Evolutionary conservation across 106 monocot species (phyloP).

Genomic region (Dendrobium nobile): DNA sequence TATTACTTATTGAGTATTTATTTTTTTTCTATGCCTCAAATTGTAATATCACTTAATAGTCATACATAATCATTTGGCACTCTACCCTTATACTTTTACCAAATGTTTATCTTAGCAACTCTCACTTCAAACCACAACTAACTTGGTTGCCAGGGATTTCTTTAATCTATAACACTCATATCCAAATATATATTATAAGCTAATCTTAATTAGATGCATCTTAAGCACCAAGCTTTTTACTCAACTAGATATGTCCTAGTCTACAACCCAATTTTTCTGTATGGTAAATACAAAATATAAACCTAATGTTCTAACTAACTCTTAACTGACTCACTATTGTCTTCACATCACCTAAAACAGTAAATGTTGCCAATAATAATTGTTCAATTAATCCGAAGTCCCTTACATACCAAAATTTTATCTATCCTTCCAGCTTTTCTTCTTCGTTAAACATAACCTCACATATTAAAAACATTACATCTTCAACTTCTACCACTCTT

Average conservation of each 20-base stretch:
- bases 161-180: background rate
- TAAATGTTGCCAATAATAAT: background rate
- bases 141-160: background rate
- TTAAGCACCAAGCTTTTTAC: background rate
- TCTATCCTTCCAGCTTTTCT: background rate
- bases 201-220: background rate
- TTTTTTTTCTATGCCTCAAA: too few relatives aligned
- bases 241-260: background rate
- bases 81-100: background rate
- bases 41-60: too few relatives aligned
- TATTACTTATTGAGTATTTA: too few relatives aligned
- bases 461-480: background rate
- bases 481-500: background rate
- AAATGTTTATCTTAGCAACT: background rate
- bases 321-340: background rate
- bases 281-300: background rate
- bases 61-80: too few relatives aligned
- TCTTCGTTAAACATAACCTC: background rate
- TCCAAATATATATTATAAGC: background rate
- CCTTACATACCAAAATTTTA: background rate
- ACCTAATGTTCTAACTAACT: background rate
- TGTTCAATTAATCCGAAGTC: background rate
- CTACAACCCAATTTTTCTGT: background rate
- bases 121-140: background rate
- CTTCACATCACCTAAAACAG: constrained; percentile 1